Evolutionary conservation across 495 filamentous ascomycete species (phyloP).

Genomic region (Penicillium herquei): DNA sequence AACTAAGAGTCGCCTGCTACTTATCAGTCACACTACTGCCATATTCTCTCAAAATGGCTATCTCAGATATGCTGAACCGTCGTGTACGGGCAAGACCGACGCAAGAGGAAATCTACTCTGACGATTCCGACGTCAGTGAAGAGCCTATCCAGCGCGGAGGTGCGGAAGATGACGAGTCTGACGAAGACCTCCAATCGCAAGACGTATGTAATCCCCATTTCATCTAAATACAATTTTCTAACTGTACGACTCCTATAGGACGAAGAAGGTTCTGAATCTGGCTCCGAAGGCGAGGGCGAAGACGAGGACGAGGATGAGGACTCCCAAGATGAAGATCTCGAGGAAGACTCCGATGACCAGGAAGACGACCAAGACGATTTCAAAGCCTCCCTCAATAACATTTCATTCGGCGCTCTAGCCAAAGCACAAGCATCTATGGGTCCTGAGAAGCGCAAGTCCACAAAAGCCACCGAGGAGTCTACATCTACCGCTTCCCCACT

Average conservation of each 20-base stretch:
- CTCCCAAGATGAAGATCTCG: conserved; percentile 11
- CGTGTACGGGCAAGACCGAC: conserved; percentile 58
- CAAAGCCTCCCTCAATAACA: conserved; percentile 40
- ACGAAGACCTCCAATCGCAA: conserved; percentile 30
- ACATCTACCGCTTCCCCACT: conserved; percentile 23
- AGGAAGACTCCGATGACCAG: conserved; percentile 17
- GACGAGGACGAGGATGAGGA: not conserved
- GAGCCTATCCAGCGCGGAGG: conserved; percentile 25
- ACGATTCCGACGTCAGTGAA: conserved; percentile 24
- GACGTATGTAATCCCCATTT: conserved; percentile 17
- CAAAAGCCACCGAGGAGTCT: conserved; percentile 13
- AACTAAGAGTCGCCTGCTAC: not conserved
- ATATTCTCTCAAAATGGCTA: conserved; percentile 33
- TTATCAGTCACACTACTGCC: not conserved
- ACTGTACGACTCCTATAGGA: not conserved
- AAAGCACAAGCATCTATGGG: conserved; percentile 43
- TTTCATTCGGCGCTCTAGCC: conserved; percentile 86
- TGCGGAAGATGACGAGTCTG: conserved; percentile 31
- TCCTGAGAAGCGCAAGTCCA: conserved; percentile 53
- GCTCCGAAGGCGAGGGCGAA: not conserved
- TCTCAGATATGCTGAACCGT: conserved; percentile 53
- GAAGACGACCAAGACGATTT: conserved; percentile 39
- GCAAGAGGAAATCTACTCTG: conserved; percentile 51
- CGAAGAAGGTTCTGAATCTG: not conserved
- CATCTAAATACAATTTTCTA: not conserved